These are phyloP conservation scores for Russula earlei DNA, from an alignment of 768 basidiomycete species.

Conservation along the genomic window DNA sequence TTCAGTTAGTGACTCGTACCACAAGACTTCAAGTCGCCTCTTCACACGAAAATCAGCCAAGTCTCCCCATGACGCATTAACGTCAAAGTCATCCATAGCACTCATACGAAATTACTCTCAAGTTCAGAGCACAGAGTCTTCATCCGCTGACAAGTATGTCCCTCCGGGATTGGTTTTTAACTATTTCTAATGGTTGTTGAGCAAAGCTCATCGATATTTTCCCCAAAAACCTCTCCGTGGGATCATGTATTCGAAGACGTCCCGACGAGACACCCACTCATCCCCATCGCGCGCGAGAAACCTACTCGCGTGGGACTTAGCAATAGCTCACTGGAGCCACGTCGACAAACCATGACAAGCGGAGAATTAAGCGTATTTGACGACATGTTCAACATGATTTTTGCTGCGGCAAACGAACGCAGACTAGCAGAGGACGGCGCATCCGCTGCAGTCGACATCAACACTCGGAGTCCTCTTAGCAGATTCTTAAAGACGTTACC, in stretches of 20 bases:
- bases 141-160: constrained; percentile 9
- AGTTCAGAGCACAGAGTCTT: not conserved
- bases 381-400: constrained; percentile 67
- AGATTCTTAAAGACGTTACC: constrained; percentile 49
- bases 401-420: constrained; percentile 36
- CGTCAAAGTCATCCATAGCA: not conserved
- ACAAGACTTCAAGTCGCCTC: not conserved
- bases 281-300: constrained; percentile 8
- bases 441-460: not conserved
- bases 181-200: not conserved
- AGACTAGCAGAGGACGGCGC: constrained; percentile 17
- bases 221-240: constrained; percentile 33
- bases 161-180: not conserved
- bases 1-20: not conserved
- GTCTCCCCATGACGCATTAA: not conserved
- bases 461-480: constrained; percentile 14
- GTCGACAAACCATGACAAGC: constrained; percentile 56
- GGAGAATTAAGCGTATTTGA: constrained; percentile 58
- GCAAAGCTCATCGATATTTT: constrained; percentile 23
- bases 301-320: not conserved
- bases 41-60: not conserved
- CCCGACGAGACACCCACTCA: constrained; percentile 23
- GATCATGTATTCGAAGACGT: constrained; percentile 46
- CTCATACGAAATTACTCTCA: constrained; percentile 4
- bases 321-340: constrained; percentile 17